phyloP scores from a whole-genome alignment of 495 filamentous ascomycete species.

The Neurospora pannonica region DNA sequence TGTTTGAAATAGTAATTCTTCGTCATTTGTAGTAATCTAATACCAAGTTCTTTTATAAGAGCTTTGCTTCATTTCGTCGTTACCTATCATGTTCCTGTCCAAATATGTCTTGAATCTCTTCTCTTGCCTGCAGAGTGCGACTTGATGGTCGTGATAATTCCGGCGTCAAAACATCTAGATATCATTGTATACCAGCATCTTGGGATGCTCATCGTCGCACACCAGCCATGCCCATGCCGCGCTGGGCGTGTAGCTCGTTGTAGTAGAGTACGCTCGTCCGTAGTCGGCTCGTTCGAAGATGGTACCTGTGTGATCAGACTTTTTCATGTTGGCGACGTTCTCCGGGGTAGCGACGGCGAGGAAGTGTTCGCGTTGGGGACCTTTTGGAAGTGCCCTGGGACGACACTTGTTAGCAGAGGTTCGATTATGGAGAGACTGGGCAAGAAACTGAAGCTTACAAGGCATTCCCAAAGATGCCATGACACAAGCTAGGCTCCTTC shows the following conservation, averaged over 20 bases:
- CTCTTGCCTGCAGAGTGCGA: neutral
- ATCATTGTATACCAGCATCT: slow-evolving; percentile 20
- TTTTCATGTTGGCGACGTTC: slow-evolving; percentile 39
- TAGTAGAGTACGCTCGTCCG: slow-evolving; percentile 15
- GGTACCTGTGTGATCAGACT: slow-evolving; percentile 20
- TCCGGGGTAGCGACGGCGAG: slow-evolving; percentile 41
- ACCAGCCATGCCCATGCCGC: slow-evolving; percentile 24
- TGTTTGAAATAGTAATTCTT: neutral
- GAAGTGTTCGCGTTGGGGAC: slow-evolving; percentile 34
- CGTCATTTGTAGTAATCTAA: neutral
- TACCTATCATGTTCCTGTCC: neutral
- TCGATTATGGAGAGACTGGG: too few relatives aligned
- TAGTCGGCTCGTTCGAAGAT: slow-evolving; percentile 23
- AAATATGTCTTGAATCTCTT: neutral
- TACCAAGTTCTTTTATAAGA: neutral
- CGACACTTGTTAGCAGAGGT: neutral
- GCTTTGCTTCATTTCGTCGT: neutral
- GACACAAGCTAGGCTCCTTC: slow-evolving; percentile 56
- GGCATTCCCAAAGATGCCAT: slow-evolving; percentile 56
- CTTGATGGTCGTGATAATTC: neutral
- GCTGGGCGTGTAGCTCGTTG: slow-evolving; percentile 19
- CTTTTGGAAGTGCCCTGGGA: slow-evolving; percentile 19
- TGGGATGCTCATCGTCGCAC: slow-evolving; percentile 7
- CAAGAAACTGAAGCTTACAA: slow-evolving; percentile 21
- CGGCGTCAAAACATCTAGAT: slow-evolving; percentile 1